These are phyloP conservation scores for Irpex sp. DNA, from an alignment of 1,284 basidiomycete genomes.

Conservation along the genomic window DNA sequence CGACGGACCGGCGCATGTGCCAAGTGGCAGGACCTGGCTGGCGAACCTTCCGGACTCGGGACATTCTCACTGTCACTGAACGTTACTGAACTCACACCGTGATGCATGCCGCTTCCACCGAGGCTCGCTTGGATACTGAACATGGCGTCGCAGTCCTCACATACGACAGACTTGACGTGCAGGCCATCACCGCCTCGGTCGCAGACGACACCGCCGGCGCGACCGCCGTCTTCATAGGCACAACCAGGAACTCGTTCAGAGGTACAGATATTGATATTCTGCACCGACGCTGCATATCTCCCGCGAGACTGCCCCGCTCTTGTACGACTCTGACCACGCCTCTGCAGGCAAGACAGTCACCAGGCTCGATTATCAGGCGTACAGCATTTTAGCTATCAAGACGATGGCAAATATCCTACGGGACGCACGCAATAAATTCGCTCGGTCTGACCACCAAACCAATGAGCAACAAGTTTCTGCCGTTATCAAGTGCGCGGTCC, in stretches of 20 bases:
- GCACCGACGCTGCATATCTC: neutral
- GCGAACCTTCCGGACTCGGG: neutral
- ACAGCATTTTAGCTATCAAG: constrained; percentile 79
- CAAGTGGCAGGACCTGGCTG: neutral
- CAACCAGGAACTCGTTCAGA: constrained; percentile 62
- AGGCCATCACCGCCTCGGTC: constrained; percentile 58
- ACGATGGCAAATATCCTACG: constrained; percentile 65
- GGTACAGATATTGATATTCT: constrained; percentile 27
- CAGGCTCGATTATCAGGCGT: constrained; percentile 79
- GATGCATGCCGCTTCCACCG: constrained; percentile 39
- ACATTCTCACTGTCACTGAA: no score
- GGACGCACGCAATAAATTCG: constrained; percentile 38
- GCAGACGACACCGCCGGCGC: constrained; percentile 66
- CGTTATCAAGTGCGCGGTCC: constrained; percentile 54
- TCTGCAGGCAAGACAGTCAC: constrained; percentile 65
- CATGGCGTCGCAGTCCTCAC: constrained; percentile 59
- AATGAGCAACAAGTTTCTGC: constrained; percentile 25
- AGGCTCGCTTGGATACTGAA: constrained; percentile 40
- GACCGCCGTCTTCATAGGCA: constrained; percentile 71
- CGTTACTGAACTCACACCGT: no score
- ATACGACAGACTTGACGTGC: constrained; percentile 52
- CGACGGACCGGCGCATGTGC: neutral
- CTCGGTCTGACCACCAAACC: constrained; percentile 42
- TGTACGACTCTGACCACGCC: neutral
- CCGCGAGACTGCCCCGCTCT: neutral